Base-by-base conservation (phyloP, 1,284 basidiomycete genomes). In the Volvariella volvacea region DNA sequence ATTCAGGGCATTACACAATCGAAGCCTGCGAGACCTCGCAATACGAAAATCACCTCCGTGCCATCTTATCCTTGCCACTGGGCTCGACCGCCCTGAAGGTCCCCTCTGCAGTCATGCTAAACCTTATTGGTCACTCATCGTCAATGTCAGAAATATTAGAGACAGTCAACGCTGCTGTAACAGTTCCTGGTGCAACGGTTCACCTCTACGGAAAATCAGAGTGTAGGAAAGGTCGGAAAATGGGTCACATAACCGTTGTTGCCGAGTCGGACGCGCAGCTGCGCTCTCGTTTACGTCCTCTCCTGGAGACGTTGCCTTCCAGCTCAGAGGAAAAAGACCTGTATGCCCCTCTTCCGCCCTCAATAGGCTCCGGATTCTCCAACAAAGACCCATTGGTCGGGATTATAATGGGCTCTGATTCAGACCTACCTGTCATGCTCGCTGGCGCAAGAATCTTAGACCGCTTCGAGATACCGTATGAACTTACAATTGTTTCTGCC, bases 1-100 rank as follows among this genome's bases (percentile, higher is more conserved):
- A 99, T 67, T 97, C 93, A 7, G 95, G 95, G 0, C 96, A 99
- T 64, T 97, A 98, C 66, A 98, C 95, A n/a, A 98, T 99, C 59
- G 95, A 98, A 67, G 94, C 95, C 0, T 96, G 92, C 63, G 76
- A 92, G 54, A 90, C 92, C 2, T 97, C 92, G 10, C 96, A 99
- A 67, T 99, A 93, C 68, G 93, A 95, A 63, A 97, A 98, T 58
- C 96, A 99, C 64, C 82, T 99, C 32, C 91, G 94, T 25, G 91
- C 94, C n/a, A 94, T 99, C 61, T 81, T 98, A 16, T 80, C 77
- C 32, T 75, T 97, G 8, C 93, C 95, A 1, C 77, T 99, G 14
- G 95, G 95, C 17, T 89, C 87, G 12, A 94, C 94, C 1, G 70
- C 78, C 0, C 79, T 99, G 50, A 91, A 92, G 56, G 93, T 96